phyloP scores from a whole-genome alignment of 352 stramenopile genomes.

The Globisporangium acanthophoron region DNA sequence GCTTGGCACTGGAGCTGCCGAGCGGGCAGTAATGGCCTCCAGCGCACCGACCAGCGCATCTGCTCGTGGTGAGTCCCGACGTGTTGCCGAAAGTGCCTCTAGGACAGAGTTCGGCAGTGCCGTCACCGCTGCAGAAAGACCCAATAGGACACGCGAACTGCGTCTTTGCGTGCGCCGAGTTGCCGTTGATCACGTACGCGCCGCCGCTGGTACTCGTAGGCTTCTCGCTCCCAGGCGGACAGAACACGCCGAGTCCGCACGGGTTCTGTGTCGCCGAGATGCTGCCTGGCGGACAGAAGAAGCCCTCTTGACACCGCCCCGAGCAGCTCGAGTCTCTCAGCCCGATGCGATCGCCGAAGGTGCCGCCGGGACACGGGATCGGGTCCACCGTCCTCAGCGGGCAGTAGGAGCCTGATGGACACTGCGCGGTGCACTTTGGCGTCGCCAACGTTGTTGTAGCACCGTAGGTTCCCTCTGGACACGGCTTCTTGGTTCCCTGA shows the following conservation, averaged over 20 bases:
- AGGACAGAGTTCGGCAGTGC: conserved; percentile 34
- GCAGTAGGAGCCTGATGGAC: conserved; percentile 62
- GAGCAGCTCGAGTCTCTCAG: conserved; percentile 38
- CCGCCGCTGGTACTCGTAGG: conserved; percentile 17
- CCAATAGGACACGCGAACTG: conserved; percentile 27
- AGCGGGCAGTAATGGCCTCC: conserved; percentile 54
- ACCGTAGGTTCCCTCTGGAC: conserved; percentile 52
- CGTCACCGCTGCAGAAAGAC: conserved; percentile 44
- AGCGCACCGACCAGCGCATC: conserved; percentile 45
- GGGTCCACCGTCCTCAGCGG: conserved; percentile 21
- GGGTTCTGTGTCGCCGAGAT: conserved; percentile 30
- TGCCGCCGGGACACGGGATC: conserved; percentile 40
- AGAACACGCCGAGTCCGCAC: conserved; percentile 34
- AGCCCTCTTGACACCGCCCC: conserved; percentile 52
- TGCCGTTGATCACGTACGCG: conserved; percentile 32
- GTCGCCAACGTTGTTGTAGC: conserved; percentile 18
- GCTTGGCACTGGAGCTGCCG: conserved; percentile 34
- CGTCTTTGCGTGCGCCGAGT: conserved; percentile 9
- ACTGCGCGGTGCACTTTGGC: conserved; percentile 31
- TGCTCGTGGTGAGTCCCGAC: conserved; percentile 24
- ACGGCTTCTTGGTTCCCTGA: conserved; percentile 27
- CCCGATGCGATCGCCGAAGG: conserved; percentile 44
- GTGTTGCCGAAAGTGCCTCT: conserved; percentile 57
- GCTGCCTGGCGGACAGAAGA: conserved; percentile 52
- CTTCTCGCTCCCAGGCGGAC: conserved; percentile 26